A percentile compares a stretch with the other conserved stretches of the same genome.
Conservation (phyloP, 2,329 filamentous ascomycete species). For the Nemania abortiva region DNA sequence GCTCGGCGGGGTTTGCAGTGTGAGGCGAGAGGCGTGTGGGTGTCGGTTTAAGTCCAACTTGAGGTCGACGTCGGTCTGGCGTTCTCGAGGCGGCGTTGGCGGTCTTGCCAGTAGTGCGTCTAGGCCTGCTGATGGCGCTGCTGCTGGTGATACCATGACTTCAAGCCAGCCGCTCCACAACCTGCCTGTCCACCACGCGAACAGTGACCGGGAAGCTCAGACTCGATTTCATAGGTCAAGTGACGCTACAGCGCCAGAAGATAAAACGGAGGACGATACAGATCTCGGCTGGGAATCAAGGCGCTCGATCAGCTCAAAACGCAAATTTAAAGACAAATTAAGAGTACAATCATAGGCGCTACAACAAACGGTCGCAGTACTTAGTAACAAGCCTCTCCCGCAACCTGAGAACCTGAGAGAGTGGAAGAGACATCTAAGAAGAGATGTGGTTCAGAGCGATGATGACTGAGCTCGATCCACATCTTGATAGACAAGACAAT, state of each 20-base stretch:
- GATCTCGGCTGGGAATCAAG: conserved; percentile 11
- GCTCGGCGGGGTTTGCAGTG: conserved; percentile 66
- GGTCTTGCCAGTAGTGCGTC: conserved; percentile 69
- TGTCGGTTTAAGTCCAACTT: conserved; percentile 55
- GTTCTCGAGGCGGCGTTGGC: conserved; percentile 75
- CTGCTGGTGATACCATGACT: conserved; percentile 57
- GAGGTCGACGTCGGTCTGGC: conserved; percentile 55
- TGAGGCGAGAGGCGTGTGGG: conserved; percentile 55
- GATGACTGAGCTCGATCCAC: conserved; percentile 18
- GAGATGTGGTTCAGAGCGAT: neutral
- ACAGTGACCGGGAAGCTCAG: conserved; percentile 24
- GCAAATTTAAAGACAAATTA: conserved; percentile 4
- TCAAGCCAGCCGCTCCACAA: conserved; percentile 43
- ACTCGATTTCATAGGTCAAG: conserved; percentile 43
- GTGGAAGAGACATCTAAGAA: conserved; percentile 4
- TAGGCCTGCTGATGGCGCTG: conserved; percentile 57
- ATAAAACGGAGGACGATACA: neutral
- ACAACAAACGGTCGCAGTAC: neutral
- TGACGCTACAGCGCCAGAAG: conserved; percentile 23
- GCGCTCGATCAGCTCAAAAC: neutral
- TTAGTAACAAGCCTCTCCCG: neutral
- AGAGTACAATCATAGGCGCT: conserved; percentile 4
- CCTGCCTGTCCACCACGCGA: conserved; percentile 46
- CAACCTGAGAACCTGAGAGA: neutral
- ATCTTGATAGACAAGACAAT: conserved; percentile 7